Percentiles rank a stretch among this genome's conserved stretches.
These are phyloP conservation scores for Ustilago xerochloae DNA, from an alignment of 1,284 basidiomycete species.

Conservation along the genomic window DNA sequence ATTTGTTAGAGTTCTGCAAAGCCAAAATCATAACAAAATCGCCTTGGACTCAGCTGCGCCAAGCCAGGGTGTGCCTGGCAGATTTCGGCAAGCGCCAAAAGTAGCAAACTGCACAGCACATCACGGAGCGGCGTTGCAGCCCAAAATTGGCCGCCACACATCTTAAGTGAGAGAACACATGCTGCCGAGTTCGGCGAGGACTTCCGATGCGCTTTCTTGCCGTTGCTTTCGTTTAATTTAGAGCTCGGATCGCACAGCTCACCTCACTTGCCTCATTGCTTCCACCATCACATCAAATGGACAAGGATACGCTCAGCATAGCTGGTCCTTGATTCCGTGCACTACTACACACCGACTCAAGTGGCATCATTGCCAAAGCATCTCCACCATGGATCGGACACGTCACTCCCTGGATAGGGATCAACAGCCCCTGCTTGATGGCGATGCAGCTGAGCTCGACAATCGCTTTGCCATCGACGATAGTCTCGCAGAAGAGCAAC, in stretches of 20 bases:
- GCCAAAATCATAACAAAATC: no score
- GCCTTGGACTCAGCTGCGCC: no score
- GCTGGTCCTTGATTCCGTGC: no score
- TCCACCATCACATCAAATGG: background rate
- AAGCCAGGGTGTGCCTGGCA: conserved; percentile 2
- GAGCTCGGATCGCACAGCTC: no score
- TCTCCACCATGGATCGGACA: conserved; percentile 23
- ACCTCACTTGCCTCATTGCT: background rate
- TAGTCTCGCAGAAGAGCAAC: conserved; percentile 32
- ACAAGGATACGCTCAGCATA: no score
- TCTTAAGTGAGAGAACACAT: background rate
- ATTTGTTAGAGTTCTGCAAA: background rate
- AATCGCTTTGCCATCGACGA: conserved; percentile 59
- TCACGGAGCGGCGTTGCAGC: conserved; percentile 3
- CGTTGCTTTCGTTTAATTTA: no score
- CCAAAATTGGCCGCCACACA: background rate
- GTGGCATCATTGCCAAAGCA: background rate
- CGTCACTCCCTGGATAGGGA: conserved; percentile 29
- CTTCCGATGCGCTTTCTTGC: no score
- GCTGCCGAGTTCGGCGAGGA: conserved; percentile 1
- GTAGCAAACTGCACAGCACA: background rate
- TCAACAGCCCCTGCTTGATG: conserved; percentile 39
- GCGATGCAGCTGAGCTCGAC: conserved; percentile 41
- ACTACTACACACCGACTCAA: background rate
- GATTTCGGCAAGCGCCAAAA: background rate